phyloP scores from a whole-genome alignment of 2,329 filamentous ascomycete species.

The Sporothrix protearum region DNA sequence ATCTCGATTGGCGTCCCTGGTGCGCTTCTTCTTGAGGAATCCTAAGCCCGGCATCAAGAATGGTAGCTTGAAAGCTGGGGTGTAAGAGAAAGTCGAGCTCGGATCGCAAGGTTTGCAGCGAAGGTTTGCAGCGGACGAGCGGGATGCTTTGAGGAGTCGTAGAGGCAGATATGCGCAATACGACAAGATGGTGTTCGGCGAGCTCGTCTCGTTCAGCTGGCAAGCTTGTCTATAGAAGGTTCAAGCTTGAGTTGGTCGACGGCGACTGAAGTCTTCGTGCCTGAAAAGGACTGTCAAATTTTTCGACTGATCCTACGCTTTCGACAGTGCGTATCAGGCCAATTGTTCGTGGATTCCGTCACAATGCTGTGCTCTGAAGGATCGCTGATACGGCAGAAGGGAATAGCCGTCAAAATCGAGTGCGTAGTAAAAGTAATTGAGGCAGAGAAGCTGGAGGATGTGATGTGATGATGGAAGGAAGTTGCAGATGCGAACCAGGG shows the following conservation, averaged over 20 bases:
- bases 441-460: neutral
- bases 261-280: neutral
- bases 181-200: neutral
- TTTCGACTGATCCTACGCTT: neutral
- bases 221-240: neutral
- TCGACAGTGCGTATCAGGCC: neutral
- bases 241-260: neutral
- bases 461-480: neutral
- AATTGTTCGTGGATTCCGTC: neutral
- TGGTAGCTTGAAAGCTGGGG: constrained; percentile 10
- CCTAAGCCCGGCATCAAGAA: constrained; percentile 82
- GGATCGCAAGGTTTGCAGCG: neutral
- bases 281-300: neutral
- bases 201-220: neutral
- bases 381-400: no score
- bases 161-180: neutral
- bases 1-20: constrained; percentile 79
- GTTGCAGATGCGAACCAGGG: constrained; percentile 2
- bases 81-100: constrained; percentile 8
- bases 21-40: constrained; percentile 98
- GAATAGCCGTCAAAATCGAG: neutral
- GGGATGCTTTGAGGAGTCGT: neutral
- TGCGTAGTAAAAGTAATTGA: neutral
- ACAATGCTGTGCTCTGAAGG: neutral
- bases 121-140: neutral